Evolutionary conservation across 116 monocot genomes (phyloP).

Genomic region (Trichopus zeylanicus): DNA sequence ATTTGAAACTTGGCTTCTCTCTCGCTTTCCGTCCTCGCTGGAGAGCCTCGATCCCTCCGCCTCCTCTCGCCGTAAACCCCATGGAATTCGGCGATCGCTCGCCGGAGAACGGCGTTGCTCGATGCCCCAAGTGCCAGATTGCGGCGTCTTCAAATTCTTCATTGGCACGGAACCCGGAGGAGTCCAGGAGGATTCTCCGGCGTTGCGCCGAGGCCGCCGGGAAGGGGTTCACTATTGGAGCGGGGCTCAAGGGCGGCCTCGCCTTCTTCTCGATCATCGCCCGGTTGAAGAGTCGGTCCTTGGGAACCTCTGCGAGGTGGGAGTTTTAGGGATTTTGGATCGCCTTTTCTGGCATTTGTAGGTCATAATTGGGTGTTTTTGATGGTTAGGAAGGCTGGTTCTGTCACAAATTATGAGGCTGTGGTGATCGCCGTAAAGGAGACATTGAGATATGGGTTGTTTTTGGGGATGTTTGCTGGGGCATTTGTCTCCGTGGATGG

Average conservation of each 20-base stretch:
- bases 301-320: constrained; percentile 19
- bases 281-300: constrained; percentile 53
- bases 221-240: constrained; percentile 90
- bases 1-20: no score
- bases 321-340: not conserved
- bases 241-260: constrained; percentile 86
- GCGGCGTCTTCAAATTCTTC: not conserved
- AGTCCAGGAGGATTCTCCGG: constrained; percentile 41
- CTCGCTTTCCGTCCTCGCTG: not conserved
- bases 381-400: constrained; percentile 50
- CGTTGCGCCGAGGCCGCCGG: constrained; percentile 63
- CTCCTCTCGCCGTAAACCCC: not conserved
- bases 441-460: constrained; percentile 81
- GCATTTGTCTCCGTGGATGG: constrained; percentile 91
- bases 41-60: not conserved
- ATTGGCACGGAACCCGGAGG: constrained; percentile 4
- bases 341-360: not conserved
- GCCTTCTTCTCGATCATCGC: constrained; percentile 81
- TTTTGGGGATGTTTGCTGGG: constrained; percentile 81
- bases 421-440: constrained; percentile 54
- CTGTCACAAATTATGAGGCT: constrained; percentile 70
- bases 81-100: not conserved
- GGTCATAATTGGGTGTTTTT: not conserved
- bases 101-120: constrained; percentile 1
- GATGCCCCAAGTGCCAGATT: not conserved